Evolutionary conservation across 2,329 filamentous ascomycete species (phyloP), one percentile per base, ranked within the genome.

Genomic region (Biscogniauxia marginata): DNA sequence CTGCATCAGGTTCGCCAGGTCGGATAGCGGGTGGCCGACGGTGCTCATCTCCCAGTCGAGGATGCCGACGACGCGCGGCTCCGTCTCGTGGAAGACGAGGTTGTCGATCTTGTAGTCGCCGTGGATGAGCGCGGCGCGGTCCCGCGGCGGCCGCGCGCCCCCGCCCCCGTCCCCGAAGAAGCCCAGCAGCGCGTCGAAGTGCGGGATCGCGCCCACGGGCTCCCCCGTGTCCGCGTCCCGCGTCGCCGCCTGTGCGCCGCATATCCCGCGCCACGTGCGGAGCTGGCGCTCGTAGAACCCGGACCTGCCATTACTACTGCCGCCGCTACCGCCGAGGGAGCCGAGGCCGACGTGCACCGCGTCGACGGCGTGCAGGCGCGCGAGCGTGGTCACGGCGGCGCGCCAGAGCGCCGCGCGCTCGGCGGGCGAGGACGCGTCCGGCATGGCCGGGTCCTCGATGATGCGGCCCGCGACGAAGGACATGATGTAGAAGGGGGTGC

Each of bases 41-140:
- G 95, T 98, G 34, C 91, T 92, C 91, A 99, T 96, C 77, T 98
- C 95, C 93, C 93, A 98, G 76, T 99, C 95, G 5, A 98, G 77
- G 53, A 98, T 92, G 3, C 93, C 95, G 73, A 98, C 93, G 11
- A 98, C 93, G 52, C 87, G 80, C 5, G 93, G 86, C 72, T 93
- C 89, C 0, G 90, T 93, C 75, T 90, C 89, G 77, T 97, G 91
- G 73, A 96, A 99, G 44, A 95, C 86, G 63, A 93, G 73, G 66
- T 95, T 95, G 72, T 95, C 90, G 68, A 93, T 96, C 79, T 98
- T 99, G 79, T 93, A 99, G 73, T 99, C 95, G 34, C 95, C 95
- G 69, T 98, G 95, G 24, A 98, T 87, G 60, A 97, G 82, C 4
- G 87, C 88, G 20, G 83, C 86, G 59, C 90, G 81, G 71, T 98